phyloP scores from a whole-genome alignment of 306 rosid species.

The Vigna hirtella region DNA sequence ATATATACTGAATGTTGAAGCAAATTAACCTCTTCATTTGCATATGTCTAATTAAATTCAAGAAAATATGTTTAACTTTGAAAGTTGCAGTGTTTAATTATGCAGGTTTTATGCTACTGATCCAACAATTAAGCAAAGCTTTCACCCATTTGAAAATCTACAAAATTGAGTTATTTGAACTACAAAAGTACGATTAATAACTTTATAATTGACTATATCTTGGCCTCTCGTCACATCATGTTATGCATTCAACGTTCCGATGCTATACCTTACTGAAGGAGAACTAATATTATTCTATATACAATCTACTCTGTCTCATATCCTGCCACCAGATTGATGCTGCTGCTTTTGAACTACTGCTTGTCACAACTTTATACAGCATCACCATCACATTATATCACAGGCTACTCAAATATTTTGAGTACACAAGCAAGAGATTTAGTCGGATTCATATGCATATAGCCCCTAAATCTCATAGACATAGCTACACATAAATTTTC shows the following conservation, averaged over 20 bases:
- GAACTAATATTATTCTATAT: slow-evolving; percentile 34
- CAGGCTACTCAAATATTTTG: slow-evolving; percentile 47
- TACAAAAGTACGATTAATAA: background rate
- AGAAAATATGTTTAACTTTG: background rate
- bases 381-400: slow-evolving; percentile 46
- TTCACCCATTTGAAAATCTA: slow-evolving; percentile 11
- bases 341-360: slow-evolving; percentile 49
- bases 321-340: slow-evolving; percentile 55
- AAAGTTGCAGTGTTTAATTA: background rate
- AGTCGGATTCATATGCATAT: slow-evolving; percentile 31
- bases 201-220: slow-evolving; percentile 10
- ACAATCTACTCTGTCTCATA: slow-evolving; percentile 41
- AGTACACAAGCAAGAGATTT: slow-evolving; percentile 56
- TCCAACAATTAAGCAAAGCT: background rate
- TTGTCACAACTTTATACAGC: slow-evolving; percentile 55
- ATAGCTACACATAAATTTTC: slow-evolving; percentile 28
- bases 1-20: background rate
- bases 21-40: background rate
- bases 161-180: slow-evolving; percentile 22
- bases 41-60: background rate
- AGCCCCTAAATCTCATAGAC: slow-evolving; percentile 45
- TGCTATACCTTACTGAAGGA: slow-evolving; percentile 7
- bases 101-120: background rate
- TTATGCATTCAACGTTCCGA: slow-evolving; percentile 21
- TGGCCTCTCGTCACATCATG: background rate